Conservation (phyloP, 257 asterid genomes). For the Lycium ferocissimum region DNA sequence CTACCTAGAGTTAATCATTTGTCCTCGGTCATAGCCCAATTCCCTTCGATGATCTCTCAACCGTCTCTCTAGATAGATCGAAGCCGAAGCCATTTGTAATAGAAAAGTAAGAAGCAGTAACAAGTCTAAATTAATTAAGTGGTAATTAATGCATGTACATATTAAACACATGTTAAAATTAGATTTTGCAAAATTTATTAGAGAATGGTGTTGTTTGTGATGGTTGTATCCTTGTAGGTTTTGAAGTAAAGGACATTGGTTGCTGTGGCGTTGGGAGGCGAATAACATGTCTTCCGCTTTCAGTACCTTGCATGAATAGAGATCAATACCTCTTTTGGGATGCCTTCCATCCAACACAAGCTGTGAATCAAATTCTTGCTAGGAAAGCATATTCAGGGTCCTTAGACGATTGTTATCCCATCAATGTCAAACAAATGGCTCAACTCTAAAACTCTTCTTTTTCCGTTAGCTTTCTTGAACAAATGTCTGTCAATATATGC, state of each 20-base stretch:
- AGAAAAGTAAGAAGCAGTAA: no score
- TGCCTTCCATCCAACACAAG: slow-evolving; percentile 85
- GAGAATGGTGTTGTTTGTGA: background rate
- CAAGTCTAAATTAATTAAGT: no score
- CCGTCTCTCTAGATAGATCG: no score
- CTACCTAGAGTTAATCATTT: no score
- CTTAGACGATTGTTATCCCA: slow-evolving; percentile 54
- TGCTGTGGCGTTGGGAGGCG: slow-evolving; percentile 85
- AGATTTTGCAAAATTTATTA: background rate
- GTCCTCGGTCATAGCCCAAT: no score
- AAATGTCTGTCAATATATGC: no score
- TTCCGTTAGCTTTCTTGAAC: no score
- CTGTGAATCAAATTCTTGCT: slow-evolving; percentile 60
- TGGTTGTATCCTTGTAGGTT: slow-evolving; percentile 45
- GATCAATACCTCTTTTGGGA: slow-evolving; percentile 73
- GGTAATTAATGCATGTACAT: no score
- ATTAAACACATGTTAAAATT: no score
- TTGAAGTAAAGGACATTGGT: slow-evolving; percentile 60
- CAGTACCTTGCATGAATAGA: slow-evolving; percentile 63
- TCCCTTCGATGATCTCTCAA: no score
- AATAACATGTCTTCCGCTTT: slow-evolving; percentile 71
- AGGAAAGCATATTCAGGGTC: slow-evolving; percentile 60
- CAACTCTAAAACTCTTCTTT: slow-evolving; percentile 29
- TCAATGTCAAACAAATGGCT: slow-evolving; percentile 66
- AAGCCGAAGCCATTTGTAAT: no score